A percentile compares a stretch with the other conserved stretches of the same genome.
These are phyloP conservation scores for Sclerospora graminicola DNA, from an alignment of 352 stramenopile genomes.

Conservation along the genomic window DNA sequence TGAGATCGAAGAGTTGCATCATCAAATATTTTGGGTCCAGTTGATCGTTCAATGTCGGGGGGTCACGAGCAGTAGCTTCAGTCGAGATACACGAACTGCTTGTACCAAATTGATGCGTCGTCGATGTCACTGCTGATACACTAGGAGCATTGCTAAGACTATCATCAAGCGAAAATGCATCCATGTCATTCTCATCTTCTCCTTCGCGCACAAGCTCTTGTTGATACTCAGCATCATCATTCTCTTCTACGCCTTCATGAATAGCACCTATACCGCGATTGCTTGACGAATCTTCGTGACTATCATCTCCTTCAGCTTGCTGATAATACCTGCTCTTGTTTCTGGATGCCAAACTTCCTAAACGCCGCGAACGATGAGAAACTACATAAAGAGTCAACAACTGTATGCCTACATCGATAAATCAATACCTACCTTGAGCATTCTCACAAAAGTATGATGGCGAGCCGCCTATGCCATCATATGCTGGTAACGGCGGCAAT, in stretches of 20 bases:
- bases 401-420: background rate
- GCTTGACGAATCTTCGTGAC: conserved; percentile 8
- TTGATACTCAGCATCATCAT: conserved; percentile 3
- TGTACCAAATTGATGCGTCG: conserved; percentile 5
- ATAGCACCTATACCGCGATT: conserved; percentile 15
- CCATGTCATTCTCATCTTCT: conserved; percentile 8
- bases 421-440: conserved; percentile 20
- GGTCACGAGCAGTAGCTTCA: too few relatives aligned
- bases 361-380: conserved; percentile 1
- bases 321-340: conserved; percentile 1
- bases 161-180: conserved; percentile 22
- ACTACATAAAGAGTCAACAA: conserved; percentile 10
- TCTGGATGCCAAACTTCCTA: background rate
- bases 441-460: conserved; percentile 70
- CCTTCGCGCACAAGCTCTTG: conserved; percentile 1
- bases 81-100: background rate
- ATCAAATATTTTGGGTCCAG: conserved; percentile 69
- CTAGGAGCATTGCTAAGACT: background rate
- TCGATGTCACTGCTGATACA: conserved; percentile 1
- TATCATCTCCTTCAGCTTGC: conserved; percentile 23
- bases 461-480: conserved; percentile 70
- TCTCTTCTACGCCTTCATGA: conserved; percentile 20
- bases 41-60: background rate
- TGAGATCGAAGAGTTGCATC: conserved; percentile 75
- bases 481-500: conserved; percentile 63